phyloP scores from a whole-genome alignment of 129 eudicot species.

The Arctium lappa region DNA sequence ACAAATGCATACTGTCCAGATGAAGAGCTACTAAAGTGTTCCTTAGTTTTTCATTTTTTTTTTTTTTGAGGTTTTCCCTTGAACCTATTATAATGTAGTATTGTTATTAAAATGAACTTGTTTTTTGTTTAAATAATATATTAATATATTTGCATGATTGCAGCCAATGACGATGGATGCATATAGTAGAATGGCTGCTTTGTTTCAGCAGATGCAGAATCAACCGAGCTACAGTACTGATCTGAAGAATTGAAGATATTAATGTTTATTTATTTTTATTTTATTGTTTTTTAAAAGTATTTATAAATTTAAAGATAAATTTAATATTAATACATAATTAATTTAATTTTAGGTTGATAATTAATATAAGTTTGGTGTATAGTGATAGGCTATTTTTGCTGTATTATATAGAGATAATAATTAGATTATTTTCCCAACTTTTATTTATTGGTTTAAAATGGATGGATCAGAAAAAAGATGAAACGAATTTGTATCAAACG shows the following conservation, averaged over 20 bases:
- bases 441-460: too few species aligned
- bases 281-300: not conserved
- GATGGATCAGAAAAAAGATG: too few species aligned
- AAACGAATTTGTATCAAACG: too few species aligned
- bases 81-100: too few species aligned
- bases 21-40: too few species aligned
- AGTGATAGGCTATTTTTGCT: not conserved
- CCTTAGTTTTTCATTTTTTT: too few species aligned
- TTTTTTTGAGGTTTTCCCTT: too few species aligned
- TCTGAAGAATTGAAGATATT: constrained; percentile 11
- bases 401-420: not conserved
- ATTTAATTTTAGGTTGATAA: not conserved
- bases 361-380: not conserved
- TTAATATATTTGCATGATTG: not conserved
- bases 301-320: not conserved
- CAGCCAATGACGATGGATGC: constrained; percentile 88
- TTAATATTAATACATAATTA: not conserved
- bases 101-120: not conserved
- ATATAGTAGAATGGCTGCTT: constrained; percentile 61
- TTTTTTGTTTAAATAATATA: not conserved
- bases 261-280: not conserved
- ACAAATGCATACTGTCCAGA: too few species aligned
- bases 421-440: not conserved
- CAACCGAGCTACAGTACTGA: constrained; percentile 20
- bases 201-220: constrained; percentile 69